These are phyloP conservation scores for Cyberlindnera saturnus DNA, from an alignment of 805 yeast genomes.

Conservation along the genomic window DNA sequence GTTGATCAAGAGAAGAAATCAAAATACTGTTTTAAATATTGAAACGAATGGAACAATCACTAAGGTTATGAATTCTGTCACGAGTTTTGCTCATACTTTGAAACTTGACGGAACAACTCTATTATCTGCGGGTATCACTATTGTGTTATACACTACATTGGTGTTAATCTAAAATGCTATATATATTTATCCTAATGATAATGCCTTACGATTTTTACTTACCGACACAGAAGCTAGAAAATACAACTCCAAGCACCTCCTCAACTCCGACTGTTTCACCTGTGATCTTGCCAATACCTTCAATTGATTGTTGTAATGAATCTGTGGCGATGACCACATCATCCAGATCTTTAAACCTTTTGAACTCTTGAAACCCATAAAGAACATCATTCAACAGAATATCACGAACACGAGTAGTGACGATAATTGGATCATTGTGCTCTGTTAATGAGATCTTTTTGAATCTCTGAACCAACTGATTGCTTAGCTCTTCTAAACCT, in stretches of 20 bases:
- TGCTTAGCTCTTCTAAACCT: conserved; percentile 50
- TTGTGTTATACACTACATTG: neutral
- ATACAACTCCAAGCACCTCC: conserved; percentile 86
- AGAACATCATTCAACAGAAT: conserved; percentile 71
- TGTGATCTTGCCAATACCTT: conserved; percentile 88
- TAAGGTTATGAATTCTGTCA: neutral
- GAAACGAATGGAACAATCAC: neutral
- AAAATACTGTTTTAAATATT: neutral
- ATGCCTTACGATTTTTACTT: conserved; percentile 37
- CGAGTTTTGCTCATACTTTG: neutral
- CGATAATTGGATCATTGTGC: conserved; percentile 56
- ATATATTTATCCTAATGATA: neutral
- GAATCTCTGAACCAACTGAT: conserved; percentile 39
- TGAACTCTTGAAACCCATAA: conserved; percentile 64
- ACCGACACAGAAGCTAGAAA: conserved; percentile 91
- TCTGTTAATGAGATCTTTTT: conserved; percentile 42
- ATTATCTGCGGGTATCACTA: neutral
- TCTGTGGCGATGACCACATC: conserved; percentile 83
- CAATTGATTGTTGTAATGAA: conserved; percentile 63
- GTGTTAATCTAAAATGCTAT: neutral
- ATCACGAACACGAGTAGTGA: conserved; percentile 74
- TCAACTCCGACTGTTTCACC: conserved; percentile 87
- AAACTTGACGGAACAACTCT: neutral
- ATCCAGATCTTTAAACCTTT: conserved; percentile 39
- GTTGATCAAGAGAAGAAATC: too few relatives aligned